Evolutionary conservation across 768 basidiomycete species (phyloP).

Genomic region (Phlebiopsis flavidoalba): DNA sequence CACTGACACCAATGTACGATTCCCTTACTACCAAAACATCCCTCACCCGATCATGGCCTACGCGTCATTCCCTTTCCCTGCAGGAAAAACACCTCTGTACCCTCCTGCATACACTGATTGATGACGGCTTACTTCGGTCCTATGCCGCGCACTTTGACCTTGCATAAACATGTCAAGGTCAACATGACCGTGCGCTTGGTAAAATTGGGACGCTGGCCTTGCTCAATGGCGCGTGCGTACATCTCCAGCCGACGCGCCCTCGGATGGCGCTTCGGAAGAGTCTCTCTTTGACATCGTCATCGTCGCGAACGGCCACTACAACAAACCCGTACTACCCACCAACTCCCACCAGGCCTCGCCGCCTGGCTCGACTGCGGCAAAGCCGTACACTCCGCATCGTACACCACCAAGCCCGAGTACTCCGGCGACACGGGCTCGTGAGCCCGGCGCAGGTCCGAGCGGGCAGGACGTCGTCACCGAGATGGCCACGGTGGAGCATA

Average conservation of each 20-base stretch:
- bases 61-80: constrained; percentile 58
- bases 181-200: constrained; percentile 47
- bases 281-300: constrained; percentile 54
- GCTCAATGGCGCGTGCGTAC: constrained; percentile 43
- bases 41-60: constrained; percentile 78
- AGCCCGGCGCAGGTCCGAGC: constrained; percentile 45
- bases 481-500: constrained; percentile 35
- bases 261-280: constrained; percentile 23
- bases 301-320: constrained; percentile 75
- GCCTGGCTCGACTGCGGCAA: constrained; percentile 48
- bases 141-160: constrained; percentile 65
- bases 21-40: constrained; percentile 69
- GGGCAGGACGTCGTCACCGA: constrained; percentile 64
- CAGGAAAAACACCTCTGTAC: constrained; percentile 61
- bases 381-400: constrained; percentile 65
- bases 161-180: constrained; percentile 51
- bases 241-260: not conserved
- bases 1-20: constrained; percentile 70
- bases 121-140: constrained; percentile 65
- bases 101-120: constrained; percentile 52
- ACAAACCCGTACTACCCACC: constrained; percentile 52
- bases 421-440: constrained; percentile 35
- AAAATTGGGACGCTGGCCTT: constrained; percentile 28
- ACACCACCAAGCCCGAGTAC: constrained; percentile 36
- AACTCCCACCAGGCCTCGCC: constrained; percentile 47